phyloP scores from a whole-genome alignment of 768 basidiomycete species.

The Clitopilus hobsonii region DNA sequence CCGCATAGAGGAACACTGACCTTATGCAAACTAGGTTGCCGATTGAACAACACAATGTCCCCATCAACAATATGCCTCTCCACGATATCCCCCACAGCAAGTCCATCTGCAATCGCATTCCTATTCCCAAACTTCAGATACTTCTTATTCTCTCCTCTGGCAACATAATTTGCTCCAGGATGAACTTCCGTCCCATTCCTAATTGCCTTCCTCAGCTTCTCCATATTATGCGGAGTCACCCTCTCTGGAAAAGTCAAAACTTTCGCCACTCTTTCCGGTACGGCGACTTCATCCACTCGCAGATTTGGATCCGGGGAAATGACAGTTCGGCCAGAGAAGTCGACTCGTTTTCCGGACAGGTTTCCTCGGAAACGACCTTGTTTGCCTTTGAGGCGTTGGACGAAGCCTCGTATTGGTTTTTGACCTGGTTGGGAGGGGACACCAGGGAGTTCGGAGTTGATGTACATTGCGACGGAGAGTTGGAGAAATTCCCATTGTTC shows the following conservation, averaged over 20 bases:
- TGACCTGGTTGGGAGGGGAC: constrained; percentile 82
- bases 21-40: constrained; percentile 97
- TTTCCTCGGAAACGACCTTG: constrained; percentile 99
- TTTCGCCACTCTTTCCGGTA: constrained; percentile 93
- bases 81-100: constrained; percentile 87
- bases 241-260: constrained; percentile 95
- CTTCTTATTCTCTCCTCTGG: constrained; percentile 81
- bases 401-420: constrained; percentile 96
- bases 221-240: constrained; percentile 89
- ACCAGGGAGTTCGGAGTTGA: constrained; percentile 96
- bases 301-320: constrained; percentile 99
- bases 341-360: constrained; percentile 97
- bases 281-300: constrained; percentile 96
- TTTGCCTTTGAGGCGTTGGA: constrained; percentile 97
- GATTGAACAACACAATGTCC: constrained; percentile 96
- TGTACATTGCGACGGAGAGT: constrained; percentile 92
- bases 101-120: constrained; percentile 70
- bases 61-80: constrained; percentile 95
- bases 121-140: constrained; percentile 86
- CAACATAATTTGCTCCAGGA: constrained; percentile 95
- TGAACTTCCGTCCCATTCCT: constrained; percentile 87
- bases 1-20: constrained; percentile 32
- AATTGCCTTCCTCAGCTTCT: constrained; percentile 66
- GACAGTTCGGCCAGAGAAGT: constrained; percentile 97
- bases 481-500: constrained; percentile 99